These are phyloP conservation scores for Diaporthe humulicola DNA, from an alignment of 2,329 filamentous ascomycete genomes.

Conservation along the genomic window DNA sequence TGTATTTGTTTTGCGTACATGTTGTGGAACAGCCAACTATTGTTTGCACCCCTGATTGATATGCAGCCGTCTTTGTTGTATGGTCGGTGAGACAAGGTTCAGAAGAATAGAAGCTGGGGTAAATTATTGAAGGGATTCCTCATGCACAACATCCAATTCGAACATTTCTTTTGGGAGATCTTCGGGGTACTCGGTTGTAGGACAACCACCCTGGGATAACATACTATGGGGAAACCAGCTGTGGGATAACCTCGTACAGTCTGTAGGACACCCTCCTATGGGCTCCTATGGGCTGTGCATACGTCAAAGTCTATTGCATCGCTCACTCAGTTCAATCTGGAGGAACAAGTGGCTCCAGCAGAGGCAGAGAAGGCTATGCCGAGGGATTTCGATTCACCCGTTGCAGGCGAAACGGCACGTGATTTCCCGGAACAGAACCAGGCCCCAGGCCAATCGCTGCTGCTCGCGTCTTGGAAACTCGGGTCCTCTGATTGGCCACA, in stretches of 20 bases:
- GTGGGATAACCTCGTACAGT: background rate
- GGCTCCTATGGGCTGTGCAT: background rate
- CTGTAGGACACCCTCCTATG: background rate
- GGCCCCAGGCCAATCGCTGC: too few relatives aligned
- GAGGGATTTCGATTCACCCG: slow-evolving; percentile 20
- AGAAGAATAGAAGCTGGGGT: background rate
- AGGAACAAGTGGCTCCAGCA: background rate
- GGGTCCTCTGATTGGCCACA: slow-evolving; percentile 27
- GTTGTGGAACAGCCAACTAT: slow-evolving; percentile 12
- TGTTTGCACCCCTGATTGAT: slow-evolving; percentile 5
- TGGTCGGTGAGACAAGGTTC: background rate
- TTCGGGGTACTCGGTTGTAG: background rate
- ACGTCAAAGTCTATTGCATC: background rate
- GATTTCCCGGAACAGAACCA: slow-evolving; percentile 6
- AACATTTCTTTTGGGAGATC: background rate
- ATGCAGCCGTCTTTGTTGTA: background rate
- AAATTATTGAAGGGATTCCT: too few relatives aligned
- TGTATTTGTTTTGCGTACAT: slow-evolving; percentile 1
- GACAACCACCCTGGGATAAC: background rate
- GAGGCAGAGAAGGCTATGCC: background rate
- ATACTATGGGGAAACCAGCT: background rate
- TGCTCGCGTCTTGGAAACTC: too few relatives aligned
- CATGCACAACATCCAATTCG: background rate
- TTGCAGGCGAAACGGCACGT: slow-evolving; percentile 20
- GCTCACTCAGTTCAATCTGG: background rate